Conservation (phyloP, 1,139 yeast genomes). For the Saccharomyces pastorianus region DNA sequence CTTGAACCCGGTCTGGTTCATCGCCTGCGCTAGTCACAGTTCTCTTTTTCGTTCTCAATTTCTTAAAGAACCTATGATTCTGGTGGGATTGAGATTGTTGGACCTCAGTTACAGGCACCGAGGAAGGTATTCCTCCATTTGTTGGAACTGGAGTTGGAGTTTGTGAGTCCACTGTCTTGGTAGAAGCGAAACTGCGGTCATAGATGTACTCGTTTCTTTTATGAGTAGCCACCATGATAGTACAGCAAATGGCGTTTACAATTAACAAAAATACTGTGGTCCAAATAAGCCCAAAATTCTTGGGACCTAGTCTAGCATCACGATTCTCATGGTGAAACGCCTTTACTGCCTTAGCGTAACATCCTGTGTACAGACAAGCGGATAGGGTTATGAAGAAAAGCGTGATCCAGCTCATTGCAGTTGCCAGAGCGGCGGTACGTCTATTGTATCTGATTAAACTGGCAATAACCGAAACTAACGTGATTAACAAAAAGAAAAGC, state of each 20-base stretch:
- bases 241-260: constrained; percentile 20
- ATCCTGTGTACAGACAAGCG: constrained; percentile 53
- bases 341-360: constrained; percentile 51
- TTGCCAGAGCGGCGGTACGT: constrained; percentile 31
- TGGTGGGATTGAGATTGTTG: background rate
- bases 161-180: constrained; percentile 1
- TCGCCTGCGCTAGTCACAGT: background rate
- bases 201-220: constrained; percentile 1
- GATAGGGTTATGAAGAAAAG: constrained; percentile 47
- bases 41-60: background rate
- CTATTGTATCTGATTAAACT: background rate
- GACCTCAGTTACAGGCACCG: background rate
- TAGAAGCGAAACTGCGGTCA: background rate
- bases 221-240: background rate
- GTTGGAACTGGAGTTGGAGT: constrained; percentile 1
- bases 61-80: background rate
- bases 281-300: constrained; percentile 58
- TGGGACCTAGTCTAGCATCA: constrained; percentile 45
- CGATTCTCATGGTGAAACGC: constrained; percentile 43
- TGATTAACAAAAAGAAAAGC: constrained; percentile 42
- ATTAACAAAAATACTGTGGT: constrained; percentile 43
- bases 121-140: background rate
- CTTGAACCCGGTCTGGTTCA: background rate
- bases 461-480: constrained; percentile 12
- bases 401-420: constrained; percentile 36